Evolutionary conservation across 306 rosid species (phyloP).

Genomic region (Comarum palustre): DNA sequence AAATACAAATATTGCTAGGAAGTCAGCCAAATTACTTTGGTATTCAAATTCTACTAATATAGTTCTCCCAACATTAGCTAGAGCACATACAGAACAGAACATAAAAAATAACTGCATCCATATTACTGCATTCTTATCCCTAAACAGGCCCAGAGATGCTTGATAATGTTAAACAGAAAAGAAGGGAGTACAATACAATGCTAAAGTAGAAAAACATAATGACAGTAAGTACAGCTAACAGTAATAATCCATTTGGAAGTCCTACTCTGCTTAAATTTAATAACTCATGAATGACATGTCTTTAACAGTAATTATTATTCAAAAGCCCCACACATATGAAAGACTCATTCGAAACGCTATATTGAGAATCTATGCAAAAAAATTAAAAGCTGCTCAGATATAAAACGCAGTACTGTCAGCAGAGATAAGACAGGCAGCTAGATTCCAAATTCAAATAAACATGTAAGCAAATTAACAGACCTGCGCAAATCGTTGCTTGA

Average conservation of each 20-base stretch:
- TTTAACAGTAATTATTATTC: background rate
- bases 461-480: conserved; percentile 35
- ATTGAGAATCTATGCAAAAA: background rate
- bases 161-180: background rate
- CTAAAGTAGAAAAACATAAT: background rate
- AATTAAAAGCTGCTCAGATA: background rate
- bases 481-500: conserved; percentile 99
- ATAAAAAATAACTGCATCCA: background rate
- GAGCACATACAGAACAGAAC: background rate
- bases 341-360: background rate
- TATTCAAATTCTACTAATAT: background rate
- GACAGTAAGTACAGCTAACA: background rate
- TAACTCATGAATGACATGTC: background rate
- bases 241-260: background rate
- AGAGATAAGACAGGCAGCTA: background rate
- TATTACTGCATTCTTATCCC: background rate
- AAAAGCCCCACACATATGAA: background rate
- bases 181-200: background rate
- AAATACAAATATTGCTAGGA: background rate
- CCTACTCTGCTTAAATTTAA: background rate
- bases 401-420: background rate
- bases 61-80: background rate
- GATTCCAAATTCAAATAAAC: background rate
- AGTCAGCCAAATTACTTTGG: background rate
- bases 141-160: background rate